Evolutionary conservation across 1,284 basidiomycete genomes (phyloP), one percentile per base, ranked within the genome.

Genomic region (Cerioporus squamosus): DNA sequence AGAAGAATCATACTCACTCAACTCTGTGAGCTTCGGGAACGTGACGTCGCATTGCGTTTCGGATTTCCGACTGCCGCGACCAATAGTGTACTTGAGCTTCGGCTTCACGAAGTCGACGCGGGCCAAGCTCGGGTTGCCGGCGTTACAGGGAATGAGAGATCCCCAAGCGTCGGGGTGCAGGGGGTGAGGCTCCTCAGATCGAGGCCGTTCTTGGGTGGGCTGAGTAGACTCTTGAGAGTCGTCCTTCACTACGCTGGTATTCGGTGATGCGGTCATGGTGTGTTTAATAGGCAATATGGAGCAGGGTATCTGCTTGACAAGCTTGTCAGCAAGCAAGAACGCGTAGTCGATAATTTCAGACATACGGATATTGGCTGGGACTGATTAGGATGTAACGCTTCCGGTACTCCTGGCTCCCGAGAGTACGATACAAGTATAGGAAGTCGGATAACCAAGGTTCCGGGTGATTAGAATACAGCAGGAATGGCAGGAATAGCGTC

Each of bases 61-160:
- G 14, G n/a, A 22, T 18, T 53, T 36, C 17, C 33, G 29, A 33
- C 31, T 48, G 31, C 46, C 46, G 31, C 55, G 49, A 10, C 55
- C 55, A 18, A 57, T 31, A 2, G 44, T 40, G 38, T 57, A 51
- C n/a, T 12, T 42, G 10, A 6, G 10, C 49, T 51, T 51, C n/a
- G n/a, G 31, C 9, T 44, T 51, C 43, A 40, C 14, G 49, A 57
- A 36, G 20, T 57, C 50, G 31, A 57, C 44, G 26, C 55, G 55
- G 18, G 24, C 18, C 31, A 57, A 22, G 20, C 29, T 2, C 1
- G 49, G 44, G 29, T 54, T 47, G 2, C 31, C 29, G 17, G 36
- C 9, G n/a, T 44, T 51, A 44, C 49, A 57, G 6, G 55, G 55
- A 6, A 57, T 44, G 38, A 57, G 50, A 12, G 44, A 57, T 26